phyloP scores from a whole-genome alignment of 306 rosid genomes.

The Benincasa hispida region DNA sequence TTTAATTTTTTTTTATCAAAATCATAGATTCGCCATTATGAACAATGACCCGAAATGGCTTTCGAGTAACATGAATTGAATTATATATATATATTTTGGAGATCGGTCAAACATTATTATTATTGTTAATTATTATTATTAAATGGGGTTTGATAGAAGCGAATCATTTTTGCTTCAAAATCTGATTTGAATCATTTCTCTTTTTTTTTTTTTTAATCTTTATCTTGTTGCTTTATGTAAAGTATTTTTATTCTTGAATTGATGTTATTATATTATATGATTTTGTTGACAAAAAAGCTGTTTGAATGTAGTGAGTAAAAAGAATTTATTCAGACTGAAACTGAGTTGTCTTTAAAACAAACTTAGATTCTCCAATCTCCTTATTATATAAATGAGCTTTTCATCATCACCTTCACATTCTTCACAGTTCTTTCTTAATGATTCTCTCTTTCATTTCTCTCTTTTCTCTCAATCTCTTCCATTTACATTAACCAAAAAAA shows the following conservation, averaged over 20 bases:
- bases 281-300: background rate
- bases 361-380: background rate
- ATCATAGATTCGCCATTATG: too few species aligned
- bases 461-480: too few species aligned
- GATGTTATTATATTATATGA: background rate
- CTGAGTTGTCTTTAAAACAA: background rate
- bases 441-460: background rate
- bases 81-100: too few species aligned
- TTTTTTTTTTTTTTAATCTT: background rate
- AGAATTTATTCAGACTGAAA: background rate
- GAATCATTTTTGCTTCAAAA: constrained; percentile 5
- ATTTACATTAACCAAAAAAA: too few species aligned
- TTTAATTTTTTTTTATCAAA: too few species aligned
- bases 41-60: too few species aligned
- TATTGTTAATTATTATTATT: background rate
- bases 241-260: background rate
- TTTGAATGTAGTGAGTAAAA: background rate
- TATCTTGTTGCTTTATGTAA: background rate
- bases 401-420: background rate
- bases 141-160: background rate
- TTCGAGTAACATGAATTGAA: too few species aligned
- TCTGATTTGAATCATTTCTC: background rate
- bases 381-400: background rate
- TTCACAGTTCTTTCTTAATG: background rate
- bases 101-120: background rate